Conservation (phyloP, 352 stramenopile species). For the Plasmopara viticola region DNA sequence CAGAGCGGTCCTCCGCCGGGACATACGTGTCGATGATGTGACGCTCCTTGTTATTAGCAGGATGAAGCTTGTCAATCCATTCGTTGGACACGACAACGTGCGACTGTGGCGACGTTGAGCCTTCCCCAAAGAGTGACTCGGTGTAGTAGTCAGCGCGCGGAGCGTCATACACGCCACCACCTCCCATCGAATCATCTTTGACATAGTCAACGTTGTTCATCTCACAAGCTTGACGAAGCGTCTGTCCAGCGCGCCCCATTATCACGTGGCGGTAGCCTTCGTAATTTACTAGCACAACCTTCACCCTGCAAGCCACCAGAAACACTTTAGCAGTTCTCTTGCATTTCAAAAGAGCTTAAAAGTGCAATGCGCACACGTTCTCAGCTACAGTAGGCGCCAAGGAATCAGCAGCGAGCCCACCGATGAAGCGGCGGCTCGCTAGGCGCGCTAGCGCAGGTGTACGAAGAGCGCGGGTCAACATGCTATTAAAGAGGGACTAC, state of each 20-base stretch:
- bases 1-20: conserved; percentile 68
- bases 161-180: conserved; percentile 60
- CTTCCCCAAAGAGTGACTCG: conserved; percentile 85
- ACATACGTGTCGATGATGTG: conserved; percentile 79
- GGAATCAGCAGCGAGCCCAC: conserved; percentile 37
- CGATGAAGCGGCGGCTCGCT: conserved; percentile 43
- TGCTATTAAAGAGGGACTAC: conserved; percentile 1
- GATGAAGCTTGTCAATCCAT: conserved; percentile 74
- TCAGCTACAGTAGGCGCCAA: conserved; percentile 42
- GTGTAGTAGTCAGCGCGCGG: conserved; percentile 76
- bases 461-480: conserved; percentile 38
- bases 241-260: conserved; percentile 74
- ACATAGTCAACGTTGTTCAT: conserved; percentile 67
- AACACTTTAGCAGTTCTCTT: not conserved
- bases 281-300: conserved; percentile 82
- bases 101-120: conserved; percentile 71
- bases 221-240: conserved; percentile 75
- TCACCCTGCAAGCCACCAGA: conserved; percentile 46
- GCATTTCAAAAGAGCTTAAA: not conserved
- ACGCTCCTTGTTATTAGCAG: conserved; percentile 61
- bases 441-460: conserved; percentile 25
- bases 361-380: conserved; percentile 40
- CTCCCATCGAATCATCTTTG: conserved; percentile 84
- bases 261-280: conserved; percentile 84
- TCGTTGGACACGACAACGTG: conserved; percentile 86